Evolutionary conservation across 1,139 yeast species (phyloP).

Genomic region (Zygotorulaspora mrakii): DNA sequence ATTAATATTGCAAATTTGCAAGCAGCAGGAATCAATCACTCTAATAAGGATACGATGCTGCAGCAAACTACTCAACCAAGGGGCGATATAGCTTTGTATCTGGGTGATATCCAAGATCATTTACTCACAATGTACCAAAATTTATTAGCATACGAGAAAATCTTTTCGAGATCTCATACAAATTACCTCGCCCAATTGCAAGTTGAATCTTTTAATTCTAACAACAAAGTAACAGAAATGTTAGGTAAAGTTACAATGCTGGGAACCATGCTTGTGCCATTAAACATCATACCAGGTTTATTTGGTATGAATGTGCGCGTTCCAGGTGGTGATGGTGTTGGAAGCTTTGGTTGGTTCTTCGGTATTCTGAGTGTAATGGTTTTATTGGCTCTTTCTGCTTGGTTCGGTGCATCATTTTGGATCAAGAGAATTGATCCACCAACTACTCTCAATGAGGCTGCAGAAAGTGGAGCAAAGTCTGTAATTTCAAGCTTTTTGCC

Average conservation of each 20-base stretch:
- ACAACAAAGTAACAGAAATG: conserved; percentile 79
- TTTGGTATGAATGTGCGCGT: conserved; percentile 95
- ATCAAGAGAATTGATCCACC: conserved; percentile 36
- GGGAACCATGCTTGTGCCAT: conserved; percentile 87
- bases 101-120: conserved; percentile 98
- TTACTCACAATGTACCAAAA: conserved; percentile 94
- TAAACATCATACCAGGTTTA: conserved; percentile 84
- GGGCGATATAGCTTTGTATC: conserved; percentile 77
- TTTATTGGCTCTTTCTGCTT: conserved; percentile 38
- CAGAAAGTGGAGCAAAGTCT: conserved; percentile 37
- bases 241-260: conserved; percentile 83
- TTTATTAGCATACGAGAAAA: conserved; percentile 83
- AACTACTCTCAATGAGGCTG: conserved; percentile 34
- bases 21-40: conserved; percentile 11
- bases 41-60: conserved; percentile 3
- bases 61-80: conserved; percentile 56
- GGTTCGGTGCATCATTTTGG: conserved; percentile 42
- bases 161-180: conserved; percentile 85
- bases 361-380: conserved; percentile 58
- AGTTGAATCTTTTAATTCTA: conserved; percentile 83
- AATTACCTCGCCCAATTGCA: conserved; percentile 92
- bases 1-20: conserved; percentile 38
- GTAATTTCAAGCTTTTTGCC: conserved; percentile 34
- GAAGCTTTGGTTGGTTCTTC: conserved; percentile 56
- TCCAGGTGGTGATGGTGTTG: conserved; percentile 55